Conservation (phyloP, 1,284 basidiomycete species). For the Rhodotorula sp. region DNA sequence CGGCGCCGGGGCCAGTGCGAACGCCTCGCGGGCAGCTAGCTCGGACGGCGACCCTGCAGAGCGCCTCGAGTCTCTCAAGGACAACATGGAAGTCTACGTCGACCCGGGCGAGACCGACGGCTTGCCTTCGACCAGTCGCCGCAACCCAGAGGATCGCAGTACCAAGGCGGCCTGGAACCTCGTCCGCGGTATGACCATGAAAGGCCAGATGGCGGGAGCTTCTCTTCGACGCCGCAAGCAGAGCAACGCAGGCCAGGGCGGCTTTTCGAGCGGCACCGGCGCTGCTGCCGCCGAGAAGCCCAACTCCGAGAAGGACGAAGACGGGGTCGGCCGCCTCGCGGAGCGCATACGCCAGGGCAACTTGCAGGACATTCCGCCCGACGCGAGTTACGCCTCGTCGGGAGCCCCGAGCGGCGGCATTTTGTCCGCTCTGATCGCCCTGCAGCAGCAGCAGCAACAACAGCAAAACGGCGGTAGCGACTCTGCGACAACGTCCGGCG, state of each 20-base stretch:
- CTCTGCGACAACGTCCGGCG: slow-evolving; percentile 22
- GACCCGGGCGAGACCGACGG: slow-evolving; percentile 53
- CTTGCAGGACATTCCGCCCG: slow-evolving; percentile 19
- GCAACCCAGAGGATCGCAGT: slow-evolving; percentile 34
- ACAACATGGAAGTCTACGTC: slow-evolving; percentile 49
- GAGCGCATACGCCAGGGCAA: slow-evolving; percentile 13
- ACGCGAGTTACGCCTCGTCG: slow-evolving; percentile 4
- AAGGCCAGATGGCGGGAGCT: slow-evolving; percentile 8
- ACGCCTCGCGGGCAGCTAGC: slow-evolving; percentile 27
- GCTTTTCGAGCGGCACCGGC: slow-evolving; percentile 29
- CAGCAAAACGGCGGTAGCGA: neutral
- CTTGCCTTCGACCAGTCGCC: slow-evolving; percentile 47
- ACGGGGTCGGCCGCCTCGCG: slow-evolving; percentile 18
- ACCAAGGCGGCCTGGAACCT: slow-evolving; percentile 47
- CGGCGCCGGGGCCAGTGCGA: neutral
- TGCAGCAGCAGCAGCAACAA: slow-evolving; percentile 36
- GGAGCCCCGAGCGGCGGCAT: slow-evolving; percentile 38
- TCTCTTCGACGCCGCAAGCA: slow-evolving; percentile 45
- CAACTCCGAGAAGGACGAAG: slow-evolving; percentile 14
- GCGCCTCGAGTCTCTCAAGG: slow-evolving; percentile 39
- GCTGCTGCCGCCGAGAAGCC: neutral
- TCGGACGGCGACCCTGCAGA: slow-evolving; percentile 39
- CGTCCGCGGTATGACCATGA: slow-evolving; percentile 50
- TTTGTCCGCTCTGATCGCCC: slow-evolving; percentile 43
- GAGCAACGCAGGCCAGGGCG: slow-evolving; percentile 32